Evolutionary conservation across 768 basidiomycete genomes (phyloP).

Genomic region (Podaxis rugospora): DNA sequence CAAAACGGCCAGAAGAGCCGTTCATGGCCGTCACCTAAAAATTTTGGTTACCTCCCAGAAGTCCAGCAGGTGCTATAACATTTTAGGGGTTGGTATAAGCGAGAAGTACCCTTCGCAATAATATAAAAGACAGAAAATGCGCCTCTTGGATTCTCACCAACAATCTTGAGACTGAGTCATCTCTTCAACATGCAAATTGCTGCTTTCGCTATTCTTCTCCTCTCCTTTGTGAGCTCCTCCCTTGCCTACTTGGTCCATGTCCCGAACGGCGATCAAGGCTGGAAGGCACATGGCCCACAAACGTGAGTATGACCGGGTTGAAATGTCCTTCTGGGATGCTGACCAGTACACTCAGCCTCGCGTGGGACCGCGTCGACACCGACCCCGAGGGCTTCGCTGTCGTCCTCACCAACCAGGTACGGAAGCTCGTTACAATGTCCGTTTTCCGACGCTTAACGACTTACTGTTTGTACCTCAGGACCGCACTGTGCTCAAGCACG

Average conservation of each 20-base stretch:
- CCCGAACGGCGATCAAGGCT: slow-evolving; percentile 8
- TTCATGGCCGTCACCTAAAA: not conserved
- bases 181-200: not conserved
- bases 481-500: not conserved
- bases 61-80: not conserved
- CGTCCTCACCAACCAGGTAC: slow-evolving; percentile 9
- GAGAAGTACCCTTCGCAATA: not conserved
- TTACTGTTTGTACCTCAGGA: not conserved
- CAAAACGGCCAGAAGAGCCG: not conserved
- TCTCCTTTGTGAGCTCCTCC: slow-evolving; percentile 4
- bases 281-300: not conserved
- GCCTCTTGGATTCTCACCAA: not conserved
- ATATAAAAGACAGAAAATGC: not conserved
- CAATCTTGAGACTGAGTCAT: not conserved
- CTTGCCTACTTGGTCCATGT: slow-evolving; percentile 8
- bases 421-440: not conserved
- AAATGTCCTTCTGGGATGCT: not conserved
- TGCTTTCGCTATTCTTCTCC: not conserved
- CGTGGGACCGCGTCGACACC: slow-evolving; percentile 4
- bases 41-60: not conserved
- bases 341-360: not conserved
- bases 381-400: slow-evolving; percentile 5
- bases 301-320: not conserved
- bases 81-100: not conserved
- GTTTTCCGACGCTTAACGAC: not conserved